Percentiles rank a stretch among this genome's conserved stretches.
phyloP scores from a whole-genome alignment of 495 filamentous ascomycete genomes.

The Hypoxylon crocopeplum region DNA sequence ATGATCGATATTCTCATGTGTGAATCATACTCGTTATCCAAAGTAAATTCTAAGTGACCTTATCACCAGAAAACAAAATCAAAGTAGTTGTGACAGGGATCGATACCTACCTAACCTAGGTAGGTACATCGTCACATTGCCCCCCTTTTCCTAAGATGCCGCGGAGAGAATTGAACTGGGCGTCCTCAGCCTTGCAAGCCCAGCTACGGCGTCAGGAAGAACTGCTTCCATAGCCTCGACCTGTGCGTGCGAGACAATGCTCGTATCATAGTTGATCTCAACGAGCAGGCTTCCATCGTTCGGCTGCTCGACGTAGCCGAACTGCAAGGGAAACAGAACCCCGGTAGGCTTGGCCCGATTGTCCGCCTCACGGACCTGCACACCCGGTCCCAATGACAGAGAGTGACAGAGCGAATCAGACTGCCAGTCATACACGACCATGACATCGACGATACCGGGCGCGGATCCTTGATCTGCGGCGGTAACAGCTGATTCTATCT shows the following conservation, averaged over 20 bases:
- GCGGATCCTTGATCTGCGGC: not conserved
- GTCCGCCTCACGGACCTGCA: not conserved
- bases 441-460: not conserved
- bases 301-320: not conserved
- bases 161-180: no score
- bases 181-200: not conserved
- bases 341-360: not conserved
- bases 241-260: not conserved
- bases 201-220: not conserved
- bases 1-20: no score
- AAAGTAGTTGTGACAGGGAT: no score
- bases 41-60: no score
- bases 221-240: not conserved
- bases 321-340: not conserved
- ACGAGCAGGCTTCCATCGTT: not conserved
- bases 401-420: not conserved
- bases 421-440: slow-evolving; percentile 2
- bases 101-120: no score
- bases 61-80: no score
- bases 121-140: no score
- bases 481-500: not conserved
- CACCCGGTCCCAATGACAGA: not conserved
- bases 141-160: no score
- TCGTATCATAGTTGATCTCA: not conserved
- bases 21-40: no score